Percentiles rank a stretch among this genome's conserved stretches.
phyloP scores from a whole-genome alignment of 208 protist genomes.

The Crithidia fasciculata region DNA sequence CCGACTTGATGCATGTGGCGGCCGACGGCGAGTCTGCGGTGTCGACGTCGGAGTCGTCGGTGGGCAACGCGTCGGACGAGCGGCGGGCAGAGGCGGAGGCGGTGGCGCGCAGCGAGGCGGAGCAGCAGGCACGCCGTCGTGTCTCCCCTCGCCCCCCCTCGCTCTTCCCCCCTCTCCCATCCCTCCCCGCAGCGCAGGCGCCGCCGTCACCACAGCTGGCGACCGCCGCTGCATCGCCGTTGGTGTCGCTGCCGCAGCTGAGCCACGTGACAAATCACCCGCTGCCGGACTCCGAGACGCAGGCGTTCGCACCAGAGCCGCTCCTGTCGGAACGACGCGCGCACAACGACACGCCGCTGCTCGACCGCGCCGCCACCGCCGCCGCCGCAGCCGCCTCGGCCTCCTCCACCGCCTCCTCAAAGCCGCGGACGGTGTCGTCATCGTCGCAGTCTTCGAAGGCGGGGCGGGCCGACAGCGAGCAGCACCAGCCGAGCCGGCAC shows the following conservation, averaged over 20 bases:
- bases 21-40: neutral
- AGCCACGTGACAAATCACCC: neutral
- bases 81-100: neutral
- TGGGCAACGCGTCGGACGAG: neutral
- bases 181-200: neutral
- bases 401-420: neutral
- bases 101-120: neutral
- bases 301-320: neutral
- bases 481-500: neutral
- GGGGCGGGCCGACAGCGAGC: conserved; percentile 1
- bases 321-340: no score
- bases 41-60: neutral
- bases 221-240: no score
- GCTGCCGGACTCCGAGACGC: neutral
- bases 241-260: neutral
- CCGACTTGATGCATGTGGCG: neutral
- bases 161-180: neutral
- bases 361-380: neutral
- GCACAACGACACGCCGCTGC: neutral
- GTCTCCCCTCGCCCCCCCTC: neutral
- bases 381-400: neutral
- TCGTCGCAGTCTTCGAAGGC: conserved; percentile 1
- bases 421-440: neutral
- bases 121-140: neutral
- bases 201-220: neutral